Base-by-base conservation (phyloP, 1,284 basidiomycete genomes). In the Retiboletus flavoniger region DNA sequence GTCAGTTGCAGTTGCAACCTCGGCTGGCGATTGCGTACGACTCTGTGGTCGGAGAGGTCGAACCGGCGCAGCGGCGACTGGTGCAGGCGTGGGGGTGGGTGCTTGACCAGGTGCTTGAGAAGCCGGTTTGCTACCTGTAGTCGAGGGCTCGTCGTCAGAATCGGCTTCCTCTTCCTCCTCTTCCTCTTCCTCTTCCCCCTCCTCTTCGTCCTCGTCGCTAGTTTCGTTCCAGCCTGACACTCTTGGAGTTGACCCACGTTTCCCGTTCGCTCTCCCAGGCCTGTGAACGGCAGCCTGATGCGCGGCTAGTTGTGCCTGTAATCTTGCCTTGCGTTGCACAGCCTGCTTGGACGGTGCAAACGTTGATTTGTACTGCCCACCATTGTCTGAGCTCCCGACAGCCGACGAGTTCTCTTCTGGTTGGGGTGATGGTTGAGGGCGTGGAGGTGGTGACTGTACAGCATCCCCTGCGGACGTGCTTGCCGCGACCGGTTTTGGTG, bases 341-440 rank as follows among this genome's bases (percentile, higher is more conserved):
- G 91, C 93, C 59, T 87, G 83, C 65, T 82, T 88, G 14, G 89
- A 90, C 0, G 87, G 88, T 0, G 91, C 89, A 64, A 95, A 95
- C 3, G 93, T 93, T 1, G 91, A 93, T 45, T 82, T 81, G 66
- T 79, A 85, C 61, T 79, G 78, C 1, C 41, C 59, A 21, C 43
- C 57, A 16, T 60, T 64, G 31, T 70, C 69, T 14, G 64, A 59
- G 55, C 57, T 63, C n/a, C 43, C 58, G 7, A 62, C 38, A 26
- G 48, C 34, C 3, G 59, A 35, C 16, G 56, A 38, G 16, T 48
- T 47, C 16, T 66, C 59, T 34, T 35, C 29, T 32, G 53, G 58
- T 43, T 56, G 62, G 5, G 41, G 68, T 51, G 56, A 71, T 35
- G 29, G 68, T 65, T 46, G 55, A 26, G 38, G 55, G 50, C 29